A percentile compares a stretch with the other conserved stretches of the same genome.
Conservation (phyloP, 1,284 basidiomycete genomes). For the Austroboletus niveus region DNA sequence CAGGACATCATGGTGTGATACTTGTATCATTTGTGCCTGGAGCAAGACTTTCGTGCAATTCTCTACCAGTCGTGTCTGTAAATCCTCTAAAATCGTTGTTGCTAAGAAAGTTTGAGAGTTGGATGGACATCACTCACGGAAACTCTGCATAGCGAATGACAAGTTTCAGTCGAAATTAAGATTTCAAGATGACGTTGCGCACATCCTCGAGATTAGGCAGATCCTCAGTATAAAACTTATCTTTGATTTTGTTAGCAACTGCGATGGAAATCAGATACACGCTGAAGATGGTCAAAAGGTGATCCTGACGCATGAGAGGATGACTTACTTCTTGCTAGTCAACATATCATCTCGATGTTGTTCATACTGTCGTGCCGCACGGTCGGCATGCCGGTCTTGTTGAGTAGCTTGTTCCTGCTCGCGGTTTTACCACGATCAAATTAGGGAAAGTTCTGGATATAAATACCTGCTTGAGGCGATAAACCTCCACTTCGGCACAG, state of each 20-base stretch:
- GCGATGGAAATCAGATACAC: conserved; percentile 69
- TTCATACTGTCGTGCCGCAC: conserved; percentile 68
- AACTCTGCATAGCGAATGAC: conserved; percentile 45
- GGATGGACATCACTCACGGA: conserved; percentile 50
- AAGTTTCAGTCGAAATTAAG: conserved; percentile 3
- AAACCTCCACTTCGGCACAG: conserved; percentile 65
- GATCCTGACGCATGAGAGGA: conserved; percentile 1
- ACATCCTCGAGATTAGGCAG: conserved; percentile 72
- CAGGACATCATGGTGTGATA: conserved; percentile 54
- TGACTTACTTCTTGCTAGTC: conserved; percentile 71
- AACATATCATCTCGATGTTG: conserved; percentile 74
- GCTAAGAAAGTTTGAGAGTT: background rate
- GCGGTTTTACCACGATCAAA: conserved; percentile 2
- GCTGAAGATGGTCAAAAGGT: conserved; percentile 36
- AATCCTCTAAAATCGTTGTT: conserved; percentile 45
- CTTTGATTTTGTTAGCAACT: conserved; percentile 66
- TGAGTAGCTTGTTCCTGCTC: conserved; percentile 53
- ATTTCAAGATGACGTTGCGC: conserved; percentile 30
- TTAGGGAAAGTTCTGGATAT: background rate
- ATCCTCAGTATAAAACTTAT: conserved; percentile 66
- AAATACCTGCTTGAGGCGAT: conserved; percentile 73
- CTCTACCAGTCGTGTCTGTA: conserved; percentile 61
- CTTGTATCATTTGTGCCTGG: conserved; percentile 57
- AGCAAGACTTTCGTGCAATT: conserved; percentile 52
- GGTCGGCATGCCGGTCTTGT: conserved; percentile 75